phyloP scores from a whole-genome alignment of 78 protist species.

The Dictyostelium capitatum region DNA sequence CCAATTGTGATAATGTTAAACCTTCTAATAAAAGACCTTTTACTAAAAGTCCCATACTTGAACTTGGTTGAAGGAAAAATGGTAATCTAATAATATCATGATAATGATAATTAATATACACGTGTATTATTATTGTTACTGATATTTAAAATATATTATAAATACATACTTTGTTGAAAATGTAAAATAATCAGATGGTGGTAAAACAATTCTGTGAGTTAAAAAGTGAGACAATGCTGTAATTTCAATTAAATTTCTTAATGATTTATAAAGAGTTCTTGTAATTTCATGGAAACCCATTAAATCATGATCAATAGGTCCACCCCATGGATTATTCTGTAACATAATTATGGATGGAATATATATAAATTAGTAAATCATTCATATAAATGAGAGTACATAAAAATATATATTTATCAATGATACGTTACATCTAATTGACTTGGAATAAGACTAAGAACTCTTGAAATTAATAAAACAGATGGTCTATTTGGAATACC shows the following conservation, averaged over 20 bases:
- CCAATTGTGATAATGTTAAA: slow-evolving; percentile 25
- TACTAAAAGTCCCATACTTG: slow-evolving; percentile 69
- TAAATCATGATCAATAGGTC: slow-evolving; percentile 80
- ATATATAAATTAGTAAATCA: background rate
- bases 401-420: background rate
- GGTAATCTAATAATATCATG: slow-evolving; percentile 11
- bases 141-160: background rate
- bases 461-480: slow-evolving; percentile 36
- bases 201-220: slow-evolving; percentile 51
- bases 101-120: background rate
- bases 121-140: no score
- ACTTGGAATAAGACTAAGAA: slow-evolving; percentile 58
- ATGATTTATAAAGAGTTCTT: slow-evolving; percentile 52
- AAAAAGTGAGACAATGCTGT: slow-evolving; percentile 48
- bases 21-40: slow-evolving; percentile 61
- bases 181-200: slow-evolving; percentile 56
- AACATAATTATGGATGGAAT: no score
- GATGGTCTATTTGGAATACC: slow-evolving; percentile 17
- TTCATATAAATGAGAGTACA: no score
- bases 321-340: slow-evolving; percentile 64
- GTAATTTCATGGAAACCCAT: slow-evolving; percentile 78
- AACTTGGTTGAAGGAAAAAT: slow-evolving; percentile 70
- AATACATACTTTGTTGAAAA: slow-evolving; percentile 28
- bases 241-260: slow-evolving; percentile 58
- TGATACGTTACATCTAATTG: slow-evolving; percentile 37